Conservation (phyloP, 2,329 filamentous ascomycete genomes). For the Elsinoe necatrix region DNA sequence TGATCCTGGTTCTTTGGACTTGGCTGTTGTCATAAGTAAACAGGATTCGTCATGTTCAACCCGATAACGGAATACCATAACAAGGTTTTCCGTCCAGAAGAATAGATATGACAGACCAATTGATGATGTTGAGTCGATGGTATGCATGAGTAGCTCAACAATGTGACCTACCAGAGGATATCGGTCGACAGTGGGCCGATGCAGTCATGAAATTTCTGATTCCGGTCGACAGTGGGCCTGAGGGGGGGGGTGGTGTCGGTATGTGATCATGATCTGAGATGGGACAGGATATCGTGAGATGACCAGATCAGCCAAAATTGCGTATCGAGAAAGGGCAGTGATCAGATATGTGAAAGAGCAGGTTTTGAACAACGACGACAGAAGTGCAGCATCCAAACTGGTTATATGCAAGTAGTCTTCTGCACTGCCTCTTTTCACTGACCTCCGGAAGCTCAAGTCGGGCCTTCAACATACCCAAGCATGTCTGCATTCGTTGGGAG, state of each 20-base stretch:
- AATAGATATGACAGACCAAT: not conserved
- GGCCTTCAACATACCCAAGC: not conserved
- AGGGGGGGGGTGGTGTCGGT: not conserved
- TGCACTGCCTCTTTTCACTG: not conserved
- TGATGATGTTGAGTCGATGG: conserved; percentile 4
- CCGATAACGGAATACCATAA: conserved; percentile 6
- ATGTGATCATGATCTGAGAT: not conserved
- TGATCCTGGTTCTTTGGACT: not conserved
- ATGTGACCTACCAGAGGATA: not conserved
- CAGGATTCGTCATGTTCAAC: not conserved
- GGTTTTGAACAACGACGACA: no score
- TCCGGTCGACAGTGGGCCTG: not conserved
- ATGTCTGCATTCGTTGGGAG: not conserved
- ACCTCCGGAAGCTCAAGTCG: not conserved
- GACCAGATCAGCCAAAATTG: no score
- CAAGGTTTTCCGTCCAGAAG: not conserved
- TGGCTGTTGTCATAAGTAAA: conserved; percentile 10
- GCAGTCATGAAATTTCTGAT: not conserved
- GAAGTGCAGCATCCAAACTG: not conserved
- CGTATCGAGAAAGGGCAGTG: no score
- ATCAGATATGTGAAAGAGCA: no score
- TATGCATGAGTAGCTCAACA: not conserved
- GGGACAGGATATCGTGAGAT: not conserved
- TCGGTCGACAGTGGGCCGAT: conserved; percentile 3
- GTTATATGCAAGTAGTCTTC: not conserved